Conservation (phyloP, 2,329 filamentous ascomycete species). For the Rhinocladiella similis region DNA sequence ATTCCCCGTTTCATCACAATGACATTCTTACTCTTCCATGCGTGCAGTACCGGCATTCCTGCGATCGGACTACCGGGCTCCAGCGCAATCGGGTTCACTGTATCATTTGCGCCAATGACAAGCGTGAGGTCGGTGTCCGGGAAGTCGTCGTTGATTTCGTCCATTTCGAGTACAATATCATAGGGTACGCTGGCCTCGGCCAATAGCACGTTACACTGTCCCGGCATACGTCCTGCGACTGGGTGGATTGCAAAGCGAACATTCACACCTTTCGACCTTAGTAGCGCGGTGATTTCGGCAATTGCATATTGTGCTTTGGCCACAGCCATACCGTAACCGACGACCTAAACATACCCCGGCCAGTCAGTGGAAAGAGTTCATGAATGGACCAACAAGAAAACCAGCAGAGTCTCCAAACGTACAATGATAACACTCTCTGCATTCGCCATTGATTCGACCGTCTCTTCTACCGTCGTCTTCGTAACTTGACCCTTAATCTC, state of each 20-base stretch:
- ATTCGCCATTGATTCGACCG: slow-evolving; percentile 71
- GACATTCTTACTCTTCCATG: slow-evolving; percentile 91
- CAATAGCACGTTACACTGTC: slow-evolving; percentile 87
- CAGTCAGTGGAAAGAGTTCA: neutral
- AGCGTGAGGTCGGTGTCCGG: slow-evolving; percentile 80
- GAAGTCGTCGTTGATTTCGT: slow-evolving; percentile 94
- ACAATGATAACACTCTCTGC: slow-evolving; percentile 80
- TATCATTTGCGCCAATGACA: slow-evolving; percentile 90
- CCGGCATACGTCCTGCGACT: slow-evolving; percentile 88
- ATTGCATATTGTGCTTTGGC: slow-evolving; percentile 92
- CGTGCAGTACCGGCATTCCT: slow-evolving; percentile 88
- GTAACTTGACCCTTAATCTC: slow-evolving; percentile 80
- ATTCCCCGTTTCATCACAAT: slow-evolving; percentile 92
- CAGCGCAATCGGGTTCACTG: slow-evolving; percentile 85
- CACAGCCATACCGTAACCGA: slow-evolving; percentile 92
- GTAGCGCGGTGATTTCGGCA: slow-evolving; percentile 72
- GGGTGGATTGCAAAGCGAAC: slow-evolving; percentile 90
- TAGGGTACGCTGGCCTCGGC: slow-evolving; percentile 87
- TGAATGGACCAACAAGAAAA: neutral
- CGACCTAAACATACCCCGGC: slow-evolving; percentile 44
- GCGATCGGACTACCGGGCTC: slow-evolving; percentile 82
- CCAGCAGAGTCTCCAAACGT: neutral
- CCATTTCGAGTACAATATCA: slow-evolving; percentile 92
- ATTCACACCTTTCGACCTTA: slow-evolving; percentile 74
- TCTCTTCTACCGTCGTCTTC: slow-evolving; percentile 76